A percentile compares a stretch with the other conserved stretches of the same genome.
Evolutionary conservation across 2,329 filamentous ascomycete species (phyloP).

Genomic region (Dothiorella sarmentorum): DNA sequence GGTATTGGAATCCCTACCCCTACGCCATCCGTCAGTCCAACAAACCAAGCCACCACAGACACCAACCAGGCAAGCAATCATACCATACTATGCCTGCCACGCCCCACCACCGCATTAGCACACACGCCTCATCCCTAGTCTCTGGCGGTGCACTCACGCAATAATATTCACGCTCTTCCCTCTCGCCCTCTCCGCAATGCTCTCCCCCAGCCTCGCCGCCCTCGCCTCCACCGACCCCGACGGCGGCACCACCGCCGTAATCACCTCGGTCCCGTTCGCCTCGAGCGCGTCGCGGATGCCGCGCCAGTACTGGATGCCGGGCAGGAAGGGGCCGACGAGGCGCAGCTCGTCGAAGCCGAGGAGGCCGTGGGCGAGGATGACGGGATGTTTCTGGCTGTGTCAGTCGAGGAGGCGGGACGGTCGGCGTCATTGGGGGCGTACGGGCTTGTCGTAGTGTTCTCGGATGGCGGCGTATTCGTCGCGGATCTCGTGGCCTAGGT

Average conservation of each 20-base stretch:
- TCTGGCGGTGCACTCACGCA: conserved; percentile 54
- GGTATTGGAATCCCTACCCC: conserved; percentile 28
- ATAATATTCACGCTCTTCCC: conserved; percentile 63
- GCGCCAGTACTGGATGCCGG: conserved; percentile 62
- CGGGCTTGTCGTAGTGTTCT: conserved; percentile 50
- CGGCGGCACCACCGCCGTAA: conserved; percentile 58
- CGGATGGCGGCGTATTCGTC: conserved; percentile 61
- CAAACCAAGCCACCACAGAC: not conserved
- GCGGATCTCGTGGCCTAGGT: conserved; percentile 52
- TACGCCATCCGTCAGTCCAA: conserved; percentile 26
- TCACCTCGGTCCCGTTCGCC: conserved; percentile 57
- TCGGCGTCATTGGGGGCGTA: conserved; percentile 23
- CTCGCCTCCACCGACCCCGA: conserved; percentile 58
- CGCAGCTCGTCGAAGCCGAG: conserved; percentile 63
- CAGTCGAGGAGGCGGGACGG: too few species aligned
- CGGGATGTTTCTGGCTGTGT: conserved; percentile 47
- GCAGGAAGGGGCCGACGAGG: conserved; percentile 51
- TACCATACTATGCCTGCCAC: conserved; percentile 54
- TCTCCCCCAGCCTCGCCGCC: conserved; percentile 51
- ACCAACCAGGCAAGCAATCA: not conserved
- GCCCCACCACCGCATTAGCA: conserved; percentile 17
- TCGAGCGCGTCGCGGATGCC: conserved; percentile 59
- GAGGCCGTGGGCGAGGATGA: conserved; percentile 63
- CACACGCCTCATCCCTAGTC: too few species aligned
- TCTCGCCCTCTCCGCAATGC: conserved; percentile 51